Base-by-base conservation (phyloP, 805 yeast species). In the Candida ficus region DNA sequence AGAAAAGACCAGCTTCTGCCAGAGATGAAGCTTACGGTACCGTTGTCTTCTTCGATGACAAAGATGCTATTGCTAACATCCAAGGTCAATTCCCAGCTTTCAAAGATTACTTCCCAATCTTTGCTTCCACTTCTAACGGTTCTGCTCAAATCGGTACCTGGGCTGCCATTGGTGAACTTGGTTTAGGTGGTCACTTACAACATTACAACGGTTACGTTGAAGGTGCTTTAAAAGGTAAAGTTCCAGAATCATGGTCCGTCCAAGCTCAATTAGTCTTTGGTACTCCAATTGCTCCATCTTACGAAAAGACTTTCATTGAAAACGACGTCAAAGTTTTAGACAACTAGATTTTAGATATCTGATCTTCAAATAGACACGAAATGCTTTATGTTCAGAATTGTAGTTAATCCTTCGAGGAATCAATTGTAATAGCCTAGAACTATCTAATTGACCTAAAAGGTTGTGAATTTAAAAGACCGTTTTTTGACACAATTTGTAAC, bases 201-300 rank as follows among this genome's bases (percentile, higher is more conserved):
- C 79, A 74, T 58, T 75, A 67, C 66, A 71, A 69, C 56, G 71
- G 66, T 35, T 59, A 61, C 35, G 67, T 74, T 37, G 61, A 62
- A 48, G 65, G 54, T 29, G 68, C 67, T 37, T 47, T 67, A 47
- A 61, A 64, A 46, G 70, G 63, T 49, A 57, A 62, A 35, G 60
- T 68, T 22, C 76, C 76, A 42, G 56, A 52, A 35, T 52, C 58
- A 36, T 72, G 76, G 75, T 57, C 54, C 27, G 68, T 73, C 37
- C 67, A 64, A 43, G 68, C 76, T 30, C 78, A 74, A 60, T 62
- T 74, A 49, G 73, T 68, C 29, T 75, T 75, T 45, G 79, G 79
- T 56, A 47, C 62, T 14, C 70, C 71, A 49, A 60, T 50, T 28
- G 65, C 56, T 34, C 52, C 48, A 16, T 56, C 72, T 11, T 55